Evolutionary conservation across 306 rosid genomes (phyloP).

Genomic region (Pterocarpus santalinus): DNA sequence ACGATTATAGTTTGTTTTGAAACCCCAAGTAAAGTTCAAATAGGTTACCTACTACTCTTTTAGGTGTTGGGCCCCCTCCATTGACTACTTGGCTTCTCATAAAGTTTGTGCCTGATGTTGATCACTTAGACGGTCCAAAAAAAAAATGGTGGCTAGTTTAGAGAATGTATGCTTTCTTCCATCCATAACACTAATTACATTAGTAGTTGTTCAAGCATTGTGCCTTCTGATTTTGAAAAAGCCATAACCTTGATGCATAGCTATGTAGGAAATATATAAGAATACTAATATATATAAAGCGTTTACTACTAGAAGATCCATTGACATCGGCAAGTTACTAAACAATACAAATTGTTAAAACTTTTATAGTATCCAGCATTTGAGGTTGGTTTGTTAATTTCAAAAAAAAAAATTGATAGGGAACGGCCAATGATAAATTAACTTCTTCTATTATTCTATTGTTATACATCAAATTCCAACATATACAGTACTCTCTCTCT

Average conservation of each 20-base stretch:
- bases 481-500: no score
- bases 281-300: not conserved
- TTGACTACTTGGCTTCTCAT: not conserved
- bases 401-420: no score
- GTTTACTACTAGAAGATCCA: not conserved
- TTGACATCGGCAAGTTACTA: no score
- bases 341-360: no score
- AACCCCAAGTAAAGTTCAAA: slow-evolving; percentile 45
- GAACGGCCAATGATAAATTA: no score
- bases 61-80: not conserved
- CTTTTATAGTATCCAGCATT: no score
- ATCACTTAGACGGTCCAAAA: not conserved
- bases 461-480: no score
- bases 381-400: no score
- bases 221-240: not conserved
- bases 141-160: not conserved
- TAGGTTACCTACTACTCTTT: slow-evolving; percentile 38
- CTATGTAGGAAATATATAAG: not conserved
- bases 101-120: not conserved
- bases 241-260: not conserved
- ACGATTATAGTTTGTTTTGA: slow-evolving; percentile 48
- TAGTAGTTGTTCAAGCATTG: not conserved
- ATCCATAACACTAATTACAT: slow-evolving; percentile 2
- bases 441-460: no score
- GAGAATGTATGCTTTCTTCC: not conserved